Conservation (phyloP, 352 stramenopile species). For the Phytopythium aichiense region DNA sequence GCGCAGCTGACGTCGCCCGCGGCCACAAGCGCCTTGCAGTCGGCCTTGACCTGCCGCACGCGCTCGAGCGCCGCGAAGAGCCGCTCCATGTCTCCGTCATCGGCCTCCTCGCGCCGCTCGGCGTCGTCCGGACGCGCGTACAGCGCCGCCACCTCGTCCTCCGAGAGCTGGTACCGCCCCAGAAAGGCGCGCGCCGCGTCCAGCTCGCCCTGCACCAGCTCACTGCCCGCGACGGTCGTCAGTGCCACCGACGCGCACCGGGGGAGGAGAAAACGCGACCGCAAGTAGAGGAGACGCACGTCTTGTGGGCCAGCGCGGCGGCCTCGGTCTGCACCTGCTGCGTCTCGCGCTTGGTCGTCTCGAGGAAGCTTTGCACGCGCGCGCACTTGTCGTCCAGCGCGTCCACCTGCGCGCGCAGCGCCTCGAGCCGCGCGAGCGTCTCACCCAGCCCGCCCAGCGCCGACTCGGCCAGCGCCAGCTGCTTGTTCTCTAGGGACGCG, state of each 20-base stretch:
- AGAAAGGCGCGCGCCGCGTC: slow-evolving; percentile 59
- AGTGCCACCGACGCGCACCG: not conserved
- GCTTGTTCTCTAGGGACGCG: slow-evolving; percentile 43
- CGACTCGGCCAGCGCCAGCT: slow-evolving; percentile 43
- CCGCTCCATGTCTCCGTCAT: slow-evolving; percentile 39
- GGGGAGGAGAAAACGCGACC: no score
- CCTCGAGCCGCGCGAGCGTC: slow-evolving; percentile 38
- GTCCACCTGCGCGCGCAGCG: slow-evolving; percentile 33
- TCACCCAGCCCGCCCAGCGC: slow-evolving; percentile 34
- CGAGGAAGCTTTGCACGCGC: slow-evolving; percentile 46
- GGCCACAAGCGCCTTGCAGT: slow-evolving; percentile 61
- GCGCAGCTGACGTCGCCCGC: slow-evolving; percentile 39
- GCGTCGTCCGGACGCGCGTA: slow-evolving; percentile 18
- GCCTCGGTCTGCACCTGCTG: slow-evolving; percentile 64
- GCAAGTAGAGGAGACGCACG: slow-evolving; percentile 18
- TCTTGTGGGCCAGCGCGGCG: slow-evolving; percentile 29
- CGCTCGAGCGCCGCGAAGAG: slow-evolving; percentile 75
- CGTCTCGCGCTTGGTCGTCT: slow-evolving; percentile 58
- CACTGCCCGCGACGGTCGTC: slow-evolving; percentile 13
- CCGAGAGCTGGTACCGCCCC: slow-evolving; percentile 58
- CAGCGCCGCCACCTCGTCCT: slow-evolving; percentile 60
- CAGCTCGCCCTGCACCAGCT: slow-evolving; percentile 41
- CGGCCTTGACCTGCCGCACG: slow-evolving; percentile 62
- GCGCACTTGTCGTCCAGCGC: slow-evolving; percentile 43
- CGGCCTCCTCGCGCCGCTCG: slow-evolving; percentile 5